Evolutionary conservation across 495 filamentous ascomycete species (phyloP), one percentile per base, ranked within the genome.

Genomic region (Oidiodendron maius): DNA sequence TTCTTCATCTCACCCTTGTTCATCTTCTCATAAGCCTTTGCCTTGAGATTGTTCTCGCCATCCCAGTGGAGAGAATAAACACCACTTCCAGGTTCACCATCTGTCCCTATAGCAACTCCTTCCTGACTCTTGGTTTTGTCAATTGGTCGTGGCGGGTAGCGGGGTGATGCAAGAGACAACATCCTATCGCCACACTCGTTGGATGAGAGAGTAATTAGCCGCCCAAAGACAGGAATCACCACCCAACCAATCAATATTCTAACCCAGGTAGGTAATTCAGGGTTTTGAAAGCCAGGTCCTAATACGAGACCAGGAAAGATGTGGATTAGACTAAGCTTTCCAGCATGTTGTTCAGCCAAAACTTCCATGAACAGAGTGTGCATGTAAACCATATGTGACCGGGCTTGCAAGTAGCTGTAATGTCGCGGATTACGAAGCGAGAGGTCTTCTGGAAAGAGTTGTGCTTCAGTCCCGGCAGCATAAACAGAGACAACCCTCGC

Each of bases 291-390:
- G 4, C 21, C 22, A 11, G 41, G 42, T 13, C 63, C 68, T 0
- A 50, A 32, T 2, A 69, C 66, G 2, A 67, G 28, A 1, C 68
- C 66, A 3, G 67, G 69, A 49, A 57, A 70, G 17, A 49, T 49
- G 46, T 71, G 67, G 8, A 62, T 60, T 1, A 69, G 50, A 0
- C 37, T 23, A 0, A 60, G 59, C 21, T 64, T 40, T 0, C 21
- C 36, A 21, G 40, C 16, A 20, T 55, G 22, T 25, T 46, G 8
- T 0, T 18, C 12, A 0, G 66, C 63, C 0, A 70, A 30, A 13
- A 51, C 30, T 26, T 68, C 64, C 16, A 69, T 50, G 15, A 40
- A 48, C 15, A 64, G 51, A 1, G 57, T 61, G 18, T 50, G 62
- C 52, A 67, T 60, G 34, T 61, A 61, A 11, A 51, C 54, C 0